phyloP scores from a whole-genome alignment of 164 flowering plant genomes.

The Taxillus chinensis region DNA sequence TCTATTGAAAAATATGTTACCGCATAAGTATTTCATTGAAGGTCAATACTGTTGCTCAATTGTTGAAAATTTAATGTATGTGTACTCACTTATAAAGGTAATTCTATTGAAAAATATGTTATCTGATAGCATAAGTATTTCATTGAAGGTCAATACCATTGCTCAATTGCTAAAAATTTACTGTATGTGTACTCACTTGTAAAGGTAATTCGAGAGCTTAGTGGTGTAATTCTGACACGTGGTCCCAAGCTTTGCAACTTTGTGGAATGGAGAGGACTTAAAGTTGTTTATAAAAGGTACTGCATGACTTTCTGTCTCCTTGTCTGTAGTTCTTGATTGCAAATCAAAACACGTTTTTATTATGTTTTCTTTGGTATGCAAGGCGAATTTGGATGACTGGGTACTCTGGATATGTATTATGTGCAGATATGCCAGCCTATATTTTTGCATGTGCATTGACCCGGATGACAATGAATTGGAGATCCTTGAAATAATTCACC shows the following conservation, averaged over 20 bases:
- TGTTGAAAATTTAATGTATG: background rate
- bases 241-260: conserved; percentile 93
- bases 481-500: conserved; percentile 80
- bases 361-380: background rate
- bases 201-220: conserved; percentile 82
- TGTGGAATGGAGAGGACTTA: conserved; percentile 89
- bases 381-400: background rate
- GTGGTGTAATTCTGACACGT: conserved; percentile 73
- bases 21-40: background rate
- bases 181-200: background rate
- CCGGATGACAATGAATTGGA: conserved; percentile 82
- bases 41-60: background rate
- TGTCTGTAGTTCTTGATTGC: background rate
- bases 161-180: background rate
- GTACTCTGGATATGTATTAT: background rate
- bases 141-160: background rate
- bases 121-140: background rate
- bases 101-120: too few relatives aligned
- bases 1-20: too few relatives aligned
- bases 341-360: background rate
- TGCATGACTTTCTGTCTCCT: background rate
- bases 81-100: conserved; percentile 21
- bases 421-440: conserved; percentile 77
- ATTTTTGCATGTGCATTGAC: conserved; percentile 93
- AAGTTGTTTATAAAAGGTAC: conserved; percentile 90